A percentile compares a stretch with the other conserved stretches of the same genome.
Evolutionary conservation across 257 asterid species (phyloP).

Genomic region (Osmanthus fragrans): DNA sequence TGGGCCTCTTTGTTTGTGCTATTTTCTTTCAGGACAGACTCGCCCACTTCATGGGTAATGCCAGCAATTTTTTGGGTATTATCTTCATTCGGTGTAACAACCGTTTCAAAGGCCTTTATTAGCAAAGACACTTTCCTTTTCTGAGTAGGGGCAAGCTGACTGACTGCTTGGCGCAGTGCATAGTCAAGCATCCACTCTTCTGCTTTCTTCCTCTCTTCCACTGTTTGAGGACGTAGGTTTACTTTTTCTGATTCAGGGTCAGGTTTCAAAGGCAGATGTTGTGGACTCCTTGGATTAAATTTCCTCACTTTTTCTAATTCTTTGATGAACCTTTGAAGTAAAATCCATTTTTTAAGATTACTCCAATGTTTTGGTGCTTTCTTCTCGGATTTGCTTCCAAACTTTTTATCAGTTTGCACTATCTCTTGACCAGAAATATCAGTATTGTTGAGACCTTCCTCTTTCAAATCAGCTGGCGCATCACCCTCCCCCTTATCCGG

Average conservation of each 20-base stretch:
- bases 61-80: neutral
- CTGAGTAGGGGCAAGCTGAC: constrained; percentile 86
- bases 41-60: constrained; percentile 5
- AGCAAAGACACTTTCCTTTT: constrained; percentile 78
- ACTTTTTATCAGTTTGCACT: constrained; percentile 15
- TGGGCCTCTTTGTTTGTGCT: neutral
- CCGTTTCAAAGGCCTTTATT: constrained; percentile 87
- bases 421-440: too few species aligned
- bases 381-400: constrained; percentile 42
- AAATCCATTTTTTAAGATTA: constrained; percentile 87
- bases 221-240: constrained; percentile 53
- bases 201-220: constrained; percentile 59
- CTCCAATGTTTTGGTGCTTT: constrained; percentile 90
- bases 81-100: constrained; percentile 55
- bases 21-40: constrained; percentile 9
- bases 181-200: constrained; percentile 99
- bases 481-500: constrained; percentile 17
- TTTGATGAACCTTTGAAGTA: constrained; percentile 78
- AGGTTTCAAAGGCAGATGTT: constrained; percentile 43
- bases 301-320: constrained; percentile 78
- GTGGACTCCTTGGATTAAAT: constrained; percentile 57
- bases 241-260: constrained; percentile 66
- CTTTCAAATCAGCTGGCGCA: constrained; percentile 14
- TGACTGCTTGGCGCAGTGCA: constrained; percentile 86
- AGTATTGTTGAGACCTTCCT: too few species aligned